A percentile compares a stretch with the other conserved stretches of the same genome.
These are phyloP conservation scores for Rhizoclosmatium sp. DNA, from an alignment of 192 early-diverging fungal species.

Conservation along the genomic window DNA sequence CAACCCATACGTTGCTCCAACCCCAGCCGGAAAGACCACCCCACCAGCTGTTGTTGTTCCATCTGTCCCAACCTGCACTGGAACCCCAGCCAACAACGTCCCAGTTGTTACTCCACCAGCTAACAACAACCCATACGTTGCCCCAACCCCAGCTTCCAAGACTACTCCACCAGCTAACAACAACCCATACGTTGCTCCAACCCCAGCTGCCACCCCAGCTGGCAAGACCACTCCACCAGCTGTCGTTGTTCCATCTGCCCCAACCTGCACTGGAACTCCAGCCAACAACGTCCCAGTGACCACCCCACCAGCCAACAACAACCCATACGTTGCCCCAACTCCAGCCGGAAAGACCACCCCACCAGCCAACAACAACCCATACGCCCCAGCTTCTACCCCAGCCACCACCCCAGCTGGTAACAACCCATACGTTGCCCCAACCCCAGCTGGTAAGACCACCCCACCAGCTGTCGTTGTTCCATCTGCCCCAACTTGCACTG, in stretches of 20 bases:
- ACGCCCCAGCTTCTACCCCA: background rate
- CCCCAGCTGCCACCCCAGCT: background rate
- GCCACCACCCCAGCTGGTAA: background rate
- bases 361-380: background rate
- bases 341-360: background rate
- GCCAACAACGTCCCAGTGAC: background rate
- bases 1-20: constrained; percentile 4
- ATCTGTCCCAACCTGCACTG: background rate
- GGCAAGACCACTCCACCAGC: constrained; percentile 7
- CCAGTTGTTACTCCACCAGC: background rate
- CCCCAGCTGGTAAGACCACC: background rate
- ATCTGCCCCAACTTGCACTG: constrained; percentile 9
- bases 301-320: background rate
- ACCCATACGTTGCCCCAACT: background rate
- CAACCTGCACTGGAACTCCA: background rate
- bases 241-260: background rate
- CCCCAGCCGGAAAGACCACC: background rate
- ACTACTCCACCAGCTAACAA: constrained; percentile 15
- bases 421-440: background rate
- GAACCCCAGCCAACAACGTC: background rate
- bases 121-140: background rate
- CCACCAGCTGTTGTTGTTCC: background rate
- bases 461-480: constrained; percentile 17
- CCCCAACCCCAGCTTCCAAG: background rate
- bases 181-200: constrained; percentile 1